phyloP scores from a whole-genome alignment of 495 filamentous ascomycete genomes.

The Elasticomyces elasticus region DNA sequence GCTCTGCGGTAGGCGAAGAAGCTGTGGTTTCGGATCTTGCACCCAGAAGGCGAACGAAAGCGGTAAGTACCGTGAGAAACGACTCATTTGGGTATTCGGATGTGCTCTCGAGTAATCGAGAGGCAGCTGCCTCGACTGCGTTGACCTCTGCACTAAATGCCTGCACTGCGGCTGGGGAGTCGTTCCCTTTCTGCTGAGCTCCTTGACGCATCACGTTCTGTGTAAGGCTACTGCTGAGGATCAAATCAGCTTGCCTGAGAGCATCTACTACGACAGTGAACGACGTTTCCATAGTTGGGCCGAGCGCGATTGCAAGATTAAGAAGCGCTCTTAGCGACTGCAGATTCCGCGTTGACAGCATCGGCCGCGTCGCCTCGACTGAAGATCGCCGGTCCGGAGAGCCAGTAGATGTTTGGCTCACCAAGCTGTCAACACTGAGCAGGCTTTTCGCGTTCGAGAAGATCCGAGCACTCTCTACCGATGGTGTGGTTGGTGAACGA shows the following conservation, averaged over 20 bases:
- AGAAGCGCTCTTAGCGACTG: slow-evolving; percentile 81
- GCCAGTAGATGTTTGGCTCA: slow-evolving; percentile 39
- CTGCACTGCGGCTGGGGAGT: slow-evolving; percentile 36
- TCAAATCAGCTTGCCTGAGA: slow-evolving; percentile 78
- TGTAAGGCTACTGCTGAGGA: slow-evolving; percentile 52
- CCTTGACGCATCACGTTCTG: slow-evolving; percentile 10
- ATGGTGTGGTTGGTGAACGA: slow-evolving; percentile 35
- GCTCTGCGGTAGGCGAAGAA: background rate
- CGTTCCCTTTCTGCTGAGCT: slow-evolving; percentile 4
- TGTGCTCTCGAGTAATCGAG: slow-evolving; percentile 80
- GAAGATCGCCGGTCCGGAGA: slow-evolving; percentile 44
- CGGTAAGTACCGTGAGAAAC: slow-evolving; percentile 66
- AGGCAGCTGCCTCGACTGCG: slow-evolving; percentile 81
- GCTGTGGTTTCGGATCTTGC: background rate
- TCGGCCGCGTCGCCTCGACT: slow-evolving; percentile 40
- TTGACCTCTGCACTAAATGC: slow-evolving; percentile 66
- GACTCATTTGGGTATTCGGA: slow-evolving; percentile 72
- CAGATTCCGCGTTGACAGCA: slow-evolving; percentile 78
- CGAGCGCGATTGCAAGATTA: slow-evolving; percentile 89
- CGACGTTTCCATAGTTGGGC: slow-evolving; percentile 70
- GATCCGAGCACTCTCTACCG: slow-evolving; percentile 43
- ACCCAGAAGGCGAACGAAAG: slow-evolving; percentile 48
- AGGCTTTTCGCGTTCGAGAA: slow-evolving; percentile 55
- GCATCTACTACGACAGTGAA: slow-evolving; percentile 90
- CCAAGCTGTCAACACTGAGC: slow-evolving; percentile 53